Base-by-base conservation (phyloP, 2,329 filamentous ascomycete species). In the Tolypocladium cylindrosporum region DNA sequence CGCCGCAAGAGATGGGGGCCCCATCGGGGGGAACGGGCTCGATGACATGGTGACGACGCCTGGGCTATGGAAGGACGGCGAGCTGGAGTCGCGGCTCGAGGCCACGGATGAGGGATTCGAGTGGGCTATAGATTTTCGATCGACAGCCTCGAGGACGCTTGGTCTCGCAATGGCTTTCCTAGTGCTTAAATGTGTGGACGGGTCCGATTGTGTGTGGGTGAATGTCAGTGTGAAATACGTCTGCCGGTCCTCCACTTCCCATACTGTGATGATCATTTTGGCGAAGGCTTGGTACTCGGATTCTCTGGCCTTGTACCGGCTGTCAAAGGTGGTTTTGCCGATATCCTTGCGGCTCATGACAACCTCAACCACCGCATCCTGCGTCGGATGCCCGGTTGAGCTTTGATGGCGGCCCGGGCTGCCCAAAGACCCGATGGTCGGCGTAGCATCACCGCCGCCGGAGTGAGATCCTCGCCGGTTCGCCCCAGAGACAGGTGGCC, bases 191-290 rank as follows among this genome's bases (percentile, higher is more conserved):
- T 74, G 62, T 0, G 69, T 65, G 0, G 74, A 66, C 2, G 69
- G 57, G 2, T 69, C 67, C 0, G 75, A 75, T 21, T 79, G 74
- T 14, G 82, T 79, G 60, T 79, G 85, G 13, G 88, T 91, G 60
- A 92, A 91, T 0, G 87, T 90, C 59, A 91, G 74, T 1, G 87
- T 91, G 67, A 85, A 91, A 70, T 87, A 91, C 11, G 79, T 83
- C 63, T 86, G 81, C 24, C 80, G 78, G 48, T 88, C 83, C 43
- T 88, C 82, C n/a, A 82, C 76, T 60, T 83, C 79, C 86, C 88
- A 92, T 8, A 89, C 81, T 0, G 85, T 88, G 27, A 91, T 83
- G 53, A 91, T 89, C 86, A 91, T 89, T 62, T 86, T 87, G 27
- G 88, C 86, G 61, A 83, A 82, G 0, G 83, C 71, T 64, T 75